These are phyloP conservation scores for Saturnispora ahearnii DNA, from an alignment of 805 yeast genomes.

Conservation along the genomic window DNA sequence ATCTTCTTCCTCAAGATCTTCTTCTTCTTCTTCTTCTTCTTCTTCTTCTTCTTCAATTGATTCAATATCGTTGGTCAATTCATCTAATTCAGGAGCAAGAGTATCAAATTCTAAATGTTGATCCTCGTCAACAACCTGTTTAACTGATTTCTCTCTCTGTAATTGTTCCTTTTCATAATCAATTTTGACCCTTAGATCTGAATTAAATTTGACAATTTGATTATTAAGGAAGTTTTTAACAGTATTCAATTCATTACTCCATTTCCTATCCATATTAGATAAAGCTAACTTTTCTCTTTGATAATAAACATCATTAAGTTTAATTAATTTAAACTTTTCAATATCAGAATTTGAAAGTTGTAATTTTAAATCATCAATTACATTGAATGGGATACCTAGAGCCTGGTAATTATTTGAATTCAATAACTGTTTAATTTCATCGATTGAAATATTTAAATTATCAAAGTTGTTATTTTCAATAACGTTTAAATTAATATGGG, in stretches of 20 bases:
- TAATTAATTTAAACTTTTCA: slow-evolving; percentile 22
- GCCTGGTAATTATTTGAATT: slow-evolving; percentile 2
- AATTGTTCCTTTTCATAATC: slow-evolving; percentile 13
- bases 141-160: slow-evolving; percentile 7
- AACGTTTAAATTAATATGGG: slow-evolving; percentile 14
- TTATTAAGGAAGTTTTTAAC: slow-evolving; percentile 18
- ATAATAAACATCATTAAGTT: slow-evolving; percentile 22
- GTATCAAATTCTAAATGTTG: slow-evolving; percentile 8
- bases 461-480: neutral
- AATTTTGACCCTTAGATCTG: slow-evolving; percentile 5
- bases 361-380: slow-evolving; percentile 16
- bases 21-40: neutral
- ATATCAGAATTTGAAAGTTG: slow-evolving; percentile 18
- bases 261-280: slow-evolving; percentile 20
- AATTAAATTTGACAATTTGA: slow-evolving; percentile 16
- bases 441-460: neutral
- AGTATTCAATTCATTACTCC: slow-evolving; percentile 21
- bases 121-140: slow-evolving; percentile 13
- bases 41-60: slow-evolving; percentile 5
- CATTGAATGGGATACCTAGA: slow-evolving; percentile 12
- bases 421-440: slow-evolving; percentile 1
- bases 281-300: slow-evolving; percentile 18
- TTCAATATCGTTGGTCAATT: neutral
- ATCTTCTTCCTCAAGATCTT: slow-evolving; percentile 5
- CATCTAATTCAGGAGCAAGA: slow-evolving; percentile 3